A percentile compares a stretch with the other conserved stretches of the same genome.
These are phyloP conservation scores for Ophiostoma montium DNA, from an alignment of 2,329 filamentous ascomycete genomes.

Conservation along the genomic window DNA sequence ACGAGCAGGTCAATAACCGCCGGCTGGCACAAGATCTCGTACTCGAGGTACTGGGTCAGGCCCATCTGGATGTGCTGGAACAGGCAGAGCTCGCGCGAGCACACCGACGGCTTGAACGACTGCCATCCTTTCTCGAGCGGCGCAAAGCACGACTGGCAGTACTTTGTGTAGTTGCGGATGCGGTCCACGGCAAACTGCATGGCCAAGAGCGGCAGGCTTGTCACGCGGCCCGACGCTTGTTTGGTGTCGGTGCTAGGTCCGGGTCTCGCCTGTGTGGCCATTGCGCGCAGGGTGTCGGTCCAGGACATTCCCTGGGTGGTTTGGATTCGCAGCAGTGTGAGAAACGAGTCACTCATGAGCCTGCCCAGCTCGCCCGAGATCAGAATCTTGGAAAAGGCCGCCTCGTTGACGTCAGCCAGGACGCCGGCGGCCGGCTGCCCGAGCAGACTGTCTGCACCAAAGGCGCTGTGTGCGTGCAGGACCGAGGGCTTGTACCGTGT, in stretches of 20 bases:
- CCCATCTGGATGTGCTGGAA: conserved; percentile 84
- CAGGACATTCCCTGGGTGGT: conserved; percentile 40
- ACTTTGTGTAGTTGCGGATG: conserved; percentile 68
- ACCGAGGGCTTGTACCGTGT: conserved; percentile 56
- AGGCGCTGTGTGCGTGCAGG: conserved; percentile 23
- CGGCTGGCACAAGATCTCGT: conserved; percentile 67
- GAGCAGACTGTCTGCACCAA: conserved; percentile 11
- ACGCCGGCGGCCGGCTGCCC: background rate
- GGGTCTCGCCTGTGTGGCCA: background rate
- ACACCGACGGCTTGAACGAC: conserved; percentile 67
- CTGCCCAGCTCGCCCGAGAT: conserved; percentile 59
- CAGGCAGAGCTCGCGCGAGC: conserved; percentile 58
- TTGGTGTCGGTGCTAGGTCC: background rate
- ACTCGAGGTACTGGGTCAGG: conserved; percentile 71
- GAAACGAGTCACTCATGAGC: conserved; percentile 52
- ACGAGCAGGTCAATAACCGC: conserved; percentile 73
- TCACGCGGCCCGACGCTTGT: background rate
- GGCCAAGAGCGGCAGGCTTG: conserved; percentile 39
- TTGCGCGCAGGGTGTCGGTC: conserved; percentile 37
- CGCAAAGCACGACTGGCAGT: conserved; percentile 73
- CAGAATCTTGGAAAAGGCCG: conserved; percentile 41
- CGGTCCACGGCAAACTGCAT: conserved; percentile 70
- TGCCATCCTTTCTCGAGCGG: conserved; percentile 50
- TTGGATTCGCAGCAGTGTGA: conserved; percentile 47
- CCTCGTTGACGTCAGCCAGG: too few species aligned